These are phyloP conservation scores for Ustilago trichophora DNA, from an alignment of 1,284 basidiomycete species.

Conservation along the genomic window DNA sequence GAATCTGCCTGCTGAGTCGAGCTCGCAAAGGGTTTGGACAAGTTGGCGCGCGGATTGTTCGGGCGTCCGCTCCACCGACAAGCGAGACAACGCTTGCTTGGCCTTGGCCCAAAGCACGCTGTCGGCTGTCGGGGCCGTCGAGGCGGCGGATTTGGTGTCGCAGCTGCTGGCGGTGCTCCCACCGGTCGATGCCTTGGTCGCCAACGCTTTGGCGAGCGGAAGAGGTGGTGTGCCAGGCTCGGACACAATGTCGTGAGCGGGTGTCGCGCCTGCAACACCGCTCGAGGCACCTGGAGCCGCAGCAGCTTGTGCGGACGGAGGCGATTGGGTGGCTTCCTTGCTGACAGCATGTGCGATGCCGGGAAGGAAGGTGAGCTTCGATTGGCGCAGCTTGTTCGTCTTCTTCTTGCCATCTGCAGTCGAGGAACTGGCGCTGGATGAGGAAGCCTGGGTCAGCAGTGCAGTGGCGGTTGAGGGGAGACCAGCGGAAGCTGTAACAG, in stretches of 20 bases:
- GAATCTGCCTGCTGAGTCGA: conserved; percentile 25
- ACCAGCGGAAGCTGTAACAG: background rate
- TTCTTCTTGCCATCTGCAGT: conserved; percentile 2
- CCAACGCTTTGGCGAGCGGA: conserved; percentile 21
- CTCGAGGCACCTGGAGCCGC: background rate
- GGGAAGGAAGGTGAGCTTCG: conserved; percentile 17
- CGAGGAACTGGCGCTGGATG: too few relatives aligned
- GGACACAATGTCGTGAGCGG: background rate
- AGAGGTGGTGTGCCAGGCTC: conserved; percentile 37
- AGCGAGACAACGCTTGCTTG: conserved; percentile 12
- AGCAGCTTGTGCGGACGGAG: background rate
- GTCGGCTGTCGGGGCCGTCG: background rate
- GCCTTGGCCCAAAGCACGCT: conserved; percentile 10
- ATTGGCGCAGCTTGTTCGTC: conserved; percentile 16
- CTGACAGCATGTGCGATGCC: conserved; percentile 11
- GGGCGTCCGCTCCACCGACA: conserved; percentile 21
- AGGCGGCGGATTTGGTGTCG: background rate
- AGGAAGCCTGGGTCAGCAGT: too few relatives aligned
- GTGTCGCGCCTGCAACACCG: background rate
- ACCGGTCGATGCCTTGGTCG: conserved; percentile 5
- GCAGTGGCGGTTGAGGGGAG: background rate
- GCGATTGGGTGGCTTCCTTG: conserved; percentile 1
- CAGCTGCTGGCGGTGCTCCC: background rate
- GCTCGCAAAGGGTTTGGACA: conserved; percentile 19
- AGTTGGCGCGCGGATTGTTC: conserved; percentile 17